phyloP scores from a whole-genome alignment of 257 asterid genomes.

The Penstemon barbatus region DNA sequence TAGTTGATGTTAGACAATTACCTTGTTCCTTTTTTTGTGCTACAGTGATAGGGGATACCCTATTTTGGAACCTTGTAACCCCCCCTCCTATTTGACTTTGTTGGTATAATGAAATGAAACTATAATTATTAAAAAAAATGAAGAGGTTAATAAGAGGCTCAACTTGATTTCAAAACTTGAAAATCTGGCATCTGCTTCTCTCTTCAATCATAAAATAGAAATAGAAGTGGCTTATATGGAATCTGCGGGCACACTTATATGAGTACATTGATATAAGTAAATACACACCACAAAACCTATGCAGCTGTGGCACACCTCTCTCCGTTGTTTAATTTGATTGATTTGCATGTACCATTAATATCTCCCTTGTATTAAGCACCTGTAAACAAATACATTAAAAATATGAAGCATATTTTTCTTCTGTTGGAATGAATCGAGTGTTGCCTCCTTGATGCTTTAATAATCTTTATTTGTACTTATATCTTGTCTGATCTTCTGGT shows the following conservation, averaged over 20 bases:
- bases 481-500: slow-evolving; percentile 27
- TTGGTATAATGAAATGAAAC: too few species aligned
- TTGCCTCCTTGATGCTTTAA: slow-evolving; percentile 20
- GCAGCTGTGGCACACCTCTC: too few species aligned
- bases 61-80: too few species aligned
- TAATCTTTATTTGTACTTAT: not conserved
- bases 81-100: too few species aligned
- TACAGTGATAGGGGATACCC: too few species aligned
- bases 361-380: not conserved
- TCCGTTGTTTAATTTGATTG: not conserved
- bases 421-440: slow-evolving; percentile 15
- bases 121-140: too few species aligned
- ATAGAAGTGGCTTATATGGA: not conserved
- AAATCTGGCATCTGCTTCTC: not conserved
- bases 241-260: not conserved
- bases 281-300: too few species aligned
- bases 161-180: not conserved
- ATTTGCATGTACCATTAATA: not conserved
- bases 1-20: too few species aligned
- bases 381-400: not conserved
- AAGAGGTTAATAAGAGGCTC: too few species aligned
- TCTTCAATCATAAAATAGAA: not conserved
- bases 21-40: too few species aligned
- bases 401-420: slow-evolving; percentile 8
- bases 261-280: not conserved